A percentile compares a stretch with the other conserved stretches of the same genome.
phyloP scores from a whole-genome alignment of 2,329 filamentous ascomycete genomes.

The Ophiostoma himal-ulmi region DNA sequence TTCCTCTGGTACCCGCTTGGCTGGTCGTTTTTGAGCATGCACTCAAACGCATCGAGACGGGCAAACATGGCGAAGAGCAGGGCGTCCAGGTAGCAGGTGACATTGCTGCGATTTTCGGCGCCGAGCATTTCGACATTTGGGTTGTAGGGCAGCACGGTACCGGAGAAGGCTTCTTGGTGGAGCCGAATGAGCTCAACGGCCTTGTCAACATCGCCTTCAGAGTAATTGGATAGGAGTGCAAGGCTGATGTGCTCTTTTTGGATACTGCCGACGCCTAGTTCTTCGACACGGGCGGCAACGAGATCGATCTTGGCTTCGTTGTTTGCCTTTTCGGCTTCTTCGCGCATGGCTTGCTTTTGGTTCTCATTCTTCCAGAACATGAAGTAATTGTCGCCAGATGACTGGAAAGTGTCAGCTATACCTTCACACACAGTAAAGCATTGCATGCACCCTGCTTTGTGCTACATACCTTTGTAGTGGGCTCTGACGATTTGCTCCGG shows the following conservation, averaged over 20 bases:
- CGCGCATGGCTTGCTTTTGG: slow-evolving; percentile 50
- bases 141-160: slow-evolving; percentile 69
- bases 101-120: slow-evolving; percentile 75
- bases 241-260: slow-evolving; percentile 53
- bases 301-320: slow-evolving; percentile 20
- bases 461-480: slow-evolving; percentile 46
- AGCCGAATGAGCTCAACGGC: slow-evolving; percentile 72
- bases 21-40: slow-evolving; percentile 78
- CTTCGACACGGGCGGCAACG: slow-evolving; percentile 37
- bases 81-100: slow-evolving; percentile 93
- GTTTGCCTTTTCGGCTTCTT: slow-evolving; percentile 44
- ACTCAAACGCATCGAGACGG: slow-evolving; percentile 82
- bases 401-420: slow-evolving; percentile 31
- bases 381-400: slow-evolving; percentile 52
- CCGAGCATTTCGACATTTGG: slow-evolving; percentile 68
- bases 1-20: slow-evolving; percentile 65
- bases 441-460: not conserved
- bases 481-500: slow-evolving; percentile 52
- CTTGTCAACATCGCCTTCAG: slow-evolving; percentile 64
- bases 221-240: slow-evolving; percentile 56
- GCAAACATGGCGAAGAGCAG: slow-evolving; percentile 95
- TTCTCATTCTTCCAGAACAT: slow-evolving; percentile 59
- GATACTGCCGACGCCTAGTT: slow-evolving; percentile 43
- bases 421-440: not conserved
- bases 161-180: slow-evolving; percentile 74